phyloP scores from a whole-genome alignment of 2,329 filamentous ascomycete species.

The Colletotrichum tanaceti region DNA sequence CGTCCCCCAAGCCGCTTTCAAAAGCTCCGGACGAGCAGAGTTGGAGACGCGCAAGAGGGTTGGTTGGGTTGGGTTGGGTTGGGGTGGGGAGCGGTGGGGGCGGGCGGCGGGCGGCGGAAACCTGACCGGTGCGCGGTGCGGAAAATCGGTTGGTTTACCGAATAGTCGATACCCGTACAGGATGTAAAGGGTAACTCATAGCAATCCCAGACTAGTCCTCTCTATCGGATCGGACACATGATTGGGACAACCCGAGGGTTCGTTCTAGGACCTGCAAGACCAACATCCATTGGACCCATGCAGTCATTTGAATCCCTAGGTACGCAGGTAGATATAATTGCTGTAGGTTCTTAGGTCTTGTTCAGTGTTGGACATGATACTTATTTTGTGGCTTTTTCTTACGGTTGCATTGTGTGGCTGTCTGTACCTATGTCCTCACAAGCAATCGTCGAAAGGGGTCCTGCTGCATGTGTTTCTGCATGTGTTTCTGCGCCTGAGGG shows the following conservation, averaged over 20 bases:
- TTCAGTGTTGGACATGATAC: too few species aligned
- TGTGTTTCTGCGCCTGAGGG: too few species aligned
- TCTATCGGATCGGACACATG: neutral
- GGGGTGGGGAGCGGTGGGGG: neutral
- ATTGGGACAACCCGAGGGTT: neutral
- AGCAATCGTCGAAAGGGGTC: neutral
- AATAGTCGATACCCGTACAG: neutral
- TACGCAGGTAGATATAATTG: too few species aligned
- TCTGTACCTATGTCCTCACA: too few species aligned
- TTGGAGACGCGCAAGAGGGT: slow-evolving; percentile 21
- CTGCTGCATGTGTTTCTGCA: neutral
- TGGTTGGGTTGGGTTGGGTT: neutral
- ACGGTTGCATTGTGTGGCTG: too few species aligned
- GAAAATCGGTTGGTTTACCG: slow-evolving; percentile 29
- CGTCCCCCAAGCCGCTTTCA: neutral
- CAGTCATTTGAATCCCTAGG: neutral
- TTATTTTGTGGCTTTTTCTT: too few species aligned
- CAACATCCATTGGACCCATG: neutral
- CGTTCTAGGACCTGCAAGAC: slow-evolving; percentile 1
- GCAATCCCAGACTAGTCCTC: neutral
- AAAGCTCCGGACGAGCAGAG: slow-evolving; percentile 29
- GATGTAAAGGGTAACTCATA: neutral
- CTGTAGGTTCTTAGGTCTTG: too few species aligned
- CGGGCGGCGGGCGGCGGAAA: slow-evolving; percentile 15
- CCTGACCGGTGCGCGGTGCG: slow-evolving; percentile 20